These are phyloP conservation scores for Skeletonema tropicum DNA, from an alignment of 108 stramenopile genomes.

Conservation along the genomic window DNA sequence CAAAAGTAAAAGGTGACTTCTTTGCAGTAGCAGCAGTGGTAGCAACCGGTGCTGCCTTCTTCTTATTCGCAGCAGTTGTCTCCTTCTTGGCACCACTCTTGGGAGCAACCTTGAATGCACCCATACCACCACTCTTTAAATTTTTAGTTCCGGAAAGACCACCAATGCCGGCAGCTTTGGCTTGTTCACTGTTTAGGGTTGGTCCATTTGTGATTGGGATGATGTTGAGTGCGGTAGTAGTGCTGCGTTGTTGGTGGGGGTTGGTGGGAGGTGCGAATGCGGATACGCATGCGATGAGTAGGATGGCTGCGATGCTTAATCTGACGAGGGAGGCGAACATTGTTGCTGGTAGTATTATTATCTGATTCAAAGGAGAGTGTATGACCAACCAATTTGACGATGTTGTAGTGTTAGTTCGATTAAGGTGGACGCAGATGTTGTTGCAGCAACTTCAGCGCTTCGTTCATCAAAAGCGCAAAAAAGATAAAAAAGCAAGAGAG, in stretches of 20 bases:
- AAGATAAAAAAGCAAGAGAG: no score
- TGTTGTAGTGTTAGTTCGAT: no score
- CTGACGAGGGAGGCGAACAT: background rate
- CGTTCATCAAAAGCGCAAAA: no score
- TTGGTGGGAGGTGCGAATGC: background rate
- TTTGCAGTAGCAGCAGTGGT: background rate
- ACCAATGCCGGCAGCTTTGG: conserved; percentile 1
- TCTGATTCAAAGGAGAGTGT: no score
- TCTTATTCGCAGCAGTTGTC: background rate
- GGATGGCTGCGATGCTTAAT: background rate
- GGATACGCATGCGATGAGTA: background rate
- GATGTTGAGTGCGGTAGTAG: background rate
- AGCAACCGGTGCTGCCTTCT: background rate
- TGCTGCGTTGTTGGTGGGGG: background rate
- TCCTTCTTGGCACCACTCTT: background rate
- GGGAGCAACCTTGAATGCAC: background rate
- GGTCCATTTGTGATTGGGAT: background rate
- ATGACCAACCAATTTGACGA: no score
- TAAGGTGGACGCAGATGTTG: no score
- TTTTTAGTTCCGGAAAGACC: background rate
- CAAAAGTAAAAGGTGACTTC: background rate
- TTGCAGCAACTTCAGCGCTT: no score
- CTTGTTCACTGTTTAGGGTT: background rate
- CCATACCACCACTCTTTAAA: background rate
- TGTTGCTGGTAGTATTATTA: background rate